Evolutionary conservation across 2,329 filamentous ascomycete species (phyloP), one percentile per base, ranked within the genome.

Genomic region (Reticulascus tulasneorum): DNA sequence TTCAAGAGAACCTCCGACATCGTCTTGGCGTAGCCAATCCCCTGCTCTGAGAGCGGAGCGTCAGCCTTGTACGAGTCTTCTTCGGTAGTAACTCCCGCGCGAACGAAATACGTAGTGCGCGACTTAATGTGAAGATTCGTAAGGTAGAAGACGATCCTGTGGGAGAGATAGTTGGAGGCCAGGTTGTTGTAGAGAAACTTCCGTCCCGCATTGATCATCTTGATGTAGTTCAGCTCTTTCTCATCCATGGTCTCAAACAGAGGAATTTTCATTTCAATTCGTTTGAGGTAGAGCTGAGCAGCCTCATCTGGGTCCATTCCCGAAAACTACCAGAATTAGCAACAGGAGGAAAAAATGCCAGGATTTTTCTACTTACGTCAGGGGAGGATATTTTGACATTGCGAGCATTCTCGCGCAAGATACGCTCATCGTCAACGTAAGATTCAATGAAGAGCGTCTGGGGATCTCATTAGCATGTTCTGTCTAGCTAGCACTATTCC

Each of bases 371-470:
- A 60, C 79, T 63, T 66, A 89, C 85, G 63, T 98, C 93, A 6
- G 93, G 94, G 1, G 91, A 97, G 4, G 87, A 94, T 37, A 98
- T 98, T 63, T 98, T 98, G 55, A 98, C 93, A 47, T 88, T 93
- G 38, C 91, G 83, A 32, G 95, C 93, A 58, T 98, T 98, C 59
- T 98, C 93, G 51, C 91, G 86, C 23, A 98, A 85, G 41, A 98
- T 95, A 29, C 81, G 80, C 53, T 94, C 85, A 53, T 98, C 90
- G 38, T 94, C 87, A 47, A 95, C 95, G 56, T 82, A 90, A 2
- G 90, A 97, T 62, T 98, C 93, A 35, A 98, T 91, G 63, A 97
- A 98, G 9, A 98, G 73, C 0, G 93, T 97, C 79, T 95, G 53
- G n/a, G 15, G 4, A 17, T 11, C 18, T 15, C 9, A 19, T 13